These are phyloP conservation scores for Tagetes erecta DNA, from an alignment of 129 eudicot genomes.

Conservation along the genomic window DNA sequence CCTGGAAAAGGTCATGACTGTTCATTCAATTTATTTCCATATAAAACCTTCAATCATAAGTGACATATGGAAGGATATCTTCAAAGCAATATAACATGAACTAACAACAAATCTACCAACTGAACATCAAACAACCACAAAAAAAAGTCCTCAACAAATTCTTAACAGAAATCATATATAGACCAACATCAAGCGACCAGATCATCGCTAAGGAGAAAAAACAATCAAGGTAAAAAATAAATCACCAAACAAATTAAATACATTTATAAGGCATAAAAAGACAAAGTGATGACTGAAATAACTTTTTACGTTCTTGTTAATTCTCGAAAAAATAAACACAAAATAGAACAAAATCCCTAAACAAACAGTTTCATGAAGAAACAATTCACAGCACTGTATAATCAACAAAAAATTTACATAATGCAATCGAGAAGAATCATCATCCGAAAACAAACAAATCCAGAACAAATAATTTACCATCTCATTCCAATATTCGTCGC, in stretches of 20 bases:
- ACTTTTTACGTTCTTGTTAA: slow-evolving; percentile 15
- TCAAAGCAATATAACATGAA: background rate
- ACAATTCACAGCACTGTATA: background rate
- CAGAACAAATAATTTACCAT: slow-evolving; percentile 44
- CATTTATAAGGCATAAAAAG: background rate
- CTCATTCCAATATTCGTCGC: slow-evolving; percentile 53
- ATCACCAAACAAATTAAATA: background rate
- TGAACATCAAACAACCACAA: slow-evolving; percentile 13
- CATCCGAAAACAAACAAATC: slow-evolving; percentile 10
- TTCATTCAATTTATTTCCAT: slow-evolving; percentile 16
- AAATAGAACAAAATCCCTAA: background rate
- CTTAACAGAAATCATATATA: slow-evolving; percentile 14
- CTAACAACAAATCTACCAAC: slow-evolving; percentile 1
- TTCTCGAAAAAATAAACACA: slow-evolving; percentile 9
- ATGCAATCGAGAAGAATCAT: slow-evolving; percentile 24
- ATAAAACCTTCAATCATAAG: slow-evolving; percentile 4
- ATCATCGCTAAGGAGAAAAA: slow-evolving; percentile 11
- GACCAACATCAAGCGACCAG: slow-evolving; percentile 18
- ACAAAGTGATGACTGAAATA: slow-evolving; percentile 14
- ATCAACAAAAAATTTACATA: slow-evolving; percentile 20
- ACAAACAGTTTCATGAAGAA: background rate
- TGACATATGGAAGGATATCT: slow-evolving; percentile 10
- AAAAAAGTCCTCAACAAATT: background rate
- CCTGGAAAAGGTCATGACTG: slow-evolving; percentile 10
- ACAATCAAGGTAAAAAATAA: background rate